Evolutionary conservation across 2,329 filamentous ascomycete genomes (phyloP), one percentile per base, ranked within the genome.

Genomic region (Cladosporium sp.): DNA sequence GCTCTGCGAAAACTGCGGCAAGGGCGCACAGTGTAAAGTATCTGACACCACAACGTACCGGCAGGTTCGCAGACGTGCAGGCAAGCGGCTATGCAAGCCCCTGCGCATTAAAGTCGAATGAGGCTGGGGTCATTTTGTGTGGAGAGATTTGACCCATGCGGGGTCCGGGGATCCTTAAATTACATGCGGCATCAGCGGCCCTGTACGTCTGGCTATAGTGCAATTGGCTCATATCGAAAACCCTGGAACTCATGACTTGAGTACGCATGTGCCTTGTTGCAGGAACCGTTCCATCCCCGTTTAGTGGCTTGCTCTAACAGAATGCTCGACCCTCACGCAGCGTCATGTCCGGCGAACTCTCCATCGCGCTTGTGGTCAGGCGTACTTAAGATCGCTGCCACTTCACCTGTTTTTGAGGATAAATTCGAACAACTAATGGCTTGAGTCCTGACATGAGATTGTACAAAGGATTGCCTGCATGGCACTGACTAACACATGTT

Each of bases 251-350:
- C 54, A 57, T 56, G 53, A 56, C 53, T 47, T 47, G 28, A 25
- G 25, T 10, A 10, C 36, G 39, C 54, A 57, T 50, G 54, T 57
- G 54, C 54, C 44, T 57, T 40, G 36, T 51, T 57, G 54, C 54
- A 57, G 45, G 47, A 50, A 42, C 54, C 47, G 54, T 36, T 32
- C 45, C 40, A 17, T 40, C 17, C 22, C 34, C 36, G 34, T 34
- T 57, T 51, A 34, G 54, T 49, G 54, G 45, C 45, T 57, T 49
- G 32, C 24, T 36, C 15, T 20, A 17, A 42, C 13, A 44, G 22
- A 51, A 49, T 42, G 12, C 15, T 44, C 19, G 39, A 47, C 45
- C 25, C 22, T 44, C 36, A 50, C 48, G 54, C 39, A 51, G 54
- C 47, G 35, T 51, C 39, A 57, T 39, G 34, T 35, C 54, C 44